A percentile compares a stretch with the other conserved stretches of the same genome.
Conservation (phyloP, 2,329 filamentous ascomycete species). For the Penicillium sp. region DNA sequence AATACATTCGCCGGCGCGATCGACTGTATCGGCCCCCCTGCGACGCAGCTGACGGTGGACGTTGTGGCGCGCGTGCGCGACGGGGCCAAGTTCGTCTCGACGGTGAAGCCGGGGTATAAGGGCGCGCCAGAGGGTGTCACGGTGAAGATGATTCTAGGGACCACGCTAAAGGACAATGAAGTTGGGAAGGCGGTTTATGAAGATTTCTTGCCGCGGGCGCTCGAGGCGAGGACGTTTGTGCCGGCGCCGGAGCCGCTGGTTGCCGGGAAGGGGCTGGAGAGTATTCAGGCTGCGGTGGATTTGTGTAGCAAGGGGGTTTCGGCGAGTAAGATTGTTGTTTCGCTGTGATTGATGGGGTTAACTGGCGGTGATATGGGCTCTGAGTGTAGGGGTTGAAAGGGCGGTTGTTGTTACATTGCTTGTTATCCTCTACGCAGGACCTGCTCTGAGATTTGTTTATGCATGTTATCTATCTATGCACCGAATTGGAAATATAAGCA, state of each 20-base stretch:
- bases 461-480: too few species aligned
- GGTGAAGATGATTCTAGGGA: constrained; percentile 30
- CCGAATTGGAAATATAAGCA: too few species aligned
- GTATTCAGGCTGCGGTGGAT: constrained; percentile 16
- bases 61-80: constrained; percentile 16
- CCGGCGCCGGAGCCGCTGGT: constrained; percentile 9
- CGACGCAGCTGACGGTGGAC: constrained; percentile 12
- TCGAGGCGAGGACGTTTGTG: constrained; percentile 18
- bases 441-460: too few species aligned
- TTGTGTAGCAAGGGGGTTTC: constrained; percentile 2
- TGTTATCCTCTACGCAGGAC: too few species aligned
- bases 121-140: constrained; percentile 25
- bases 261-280: constrained; percentile 13
- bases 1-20: constrained; percentile 19
- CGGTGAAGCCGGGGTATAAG: constrained; percentile 9
- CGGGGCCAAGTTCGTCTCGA: constrained; percentile 28
- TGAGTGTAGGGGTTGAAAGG: too few species aligned
- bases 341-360: background rate
- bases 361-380: too few species aligned
- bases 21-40: constrained; percentile 15
- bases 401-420: too few species aligned
- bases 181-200: constrained; percentile 38
- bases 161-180: constrained; percentile 25
- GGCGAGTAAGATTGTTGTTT: constrained; percentile 17
- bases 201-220: constrained; percentile 39